Conservation (phyloP, 2,329 filamentous ascomycete genomes). For the Ophiocordyceps australis region DNA sequence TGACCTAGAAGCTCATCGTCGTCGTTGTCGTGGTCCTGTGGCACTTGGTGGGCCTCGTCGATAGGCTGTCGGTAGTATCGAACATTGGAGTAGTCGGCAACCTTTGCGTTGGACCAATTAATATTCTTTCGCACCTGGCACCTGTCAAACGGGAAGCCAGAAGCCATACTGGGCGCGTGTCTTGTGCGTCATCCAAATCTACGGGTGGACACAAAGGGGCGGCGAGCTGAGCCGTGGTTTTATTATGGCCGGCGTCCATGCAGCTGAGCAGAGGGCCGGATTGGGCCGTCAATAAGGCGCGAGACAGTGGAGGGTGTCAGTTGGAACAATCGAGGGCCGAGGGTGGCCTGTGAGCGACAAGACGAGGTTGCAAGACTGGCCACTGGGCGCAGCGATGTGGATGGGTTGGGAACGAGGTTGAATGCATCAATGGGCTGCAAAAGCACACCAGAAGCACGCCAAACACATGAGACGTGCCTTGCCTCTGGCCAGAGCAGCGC, state of each 20-base stretch:
- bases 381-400: too few species aligned
- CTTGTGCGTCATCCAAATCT: too few species aligned
- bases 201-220: constrained; percentile 6
- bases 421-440: too few species aligned
- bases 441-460: too few species aligned
- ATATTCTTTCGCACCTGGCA: constrained; percentile 20
- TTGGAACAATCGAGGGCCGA: constrained; percentile 2
- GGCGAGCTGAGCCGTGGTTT: constrained; percentile 11
- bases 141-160: constrained; percentile 15
- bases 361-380: too few species aligned
- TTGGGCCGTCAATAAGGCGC: constrained; percentile 16
- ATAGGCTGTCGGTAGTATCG: constrained; percentile 18
- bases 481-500: too few species aligned
- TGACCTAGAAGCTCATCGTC: constrained; percentile 5
- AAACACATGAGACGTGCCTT: too few species aligned
- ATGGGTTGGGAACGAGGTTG: too few species aligned
- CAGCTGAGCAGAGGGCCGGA: constrained; percentile 10
- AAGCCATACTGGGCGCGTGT: constrained; percentile 22
- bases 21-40: constrained; percentile 4
- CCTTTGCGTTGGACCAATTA: constrained; percentile 19
- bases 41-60: constrained; percentile 22
- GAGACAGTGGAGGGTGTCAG: constrained; percentile 8
- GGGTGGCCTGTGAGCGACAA: constrained; percentile 2
- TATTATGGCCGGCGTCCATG: constrained; percentile 16
- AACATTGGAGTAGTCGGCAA: constrained; percentile 22